A percentile compares a stretch with the other conserved stretches of the same genome.
These are phyloP conservation scores for fission yeast (Schizosaccharomyces pombe) DNA, from an alignment of 805 yeast species.

Conservation along the genomic window DNA sequence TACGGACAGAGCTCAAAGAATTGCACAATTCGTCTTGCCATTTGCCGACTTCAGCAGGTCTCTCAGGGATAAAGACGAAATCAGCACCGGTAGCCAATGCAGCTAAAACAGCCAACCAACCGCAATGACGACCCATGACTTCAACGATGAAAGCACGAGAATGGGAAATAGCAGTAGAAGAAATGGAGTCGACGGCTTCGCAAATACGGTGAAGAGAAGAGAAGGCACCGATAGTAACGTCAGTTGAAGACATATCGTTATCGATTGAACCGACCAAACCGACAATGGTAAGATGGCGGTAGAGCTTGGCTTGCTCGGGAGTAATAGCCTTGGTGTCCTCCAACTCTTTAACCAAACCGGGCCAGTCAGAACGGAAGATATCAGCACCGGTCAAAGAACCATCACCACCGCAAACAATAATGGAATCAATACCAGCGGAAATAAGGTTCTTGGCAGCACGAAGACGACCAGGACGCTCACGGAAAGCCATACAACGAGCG, in stretches of 20 bases:
- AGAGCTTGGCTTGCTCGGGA: conserved; percentile 31
- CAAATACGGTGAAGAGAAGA: conserved; percentile 83
- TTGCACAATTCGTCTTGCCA: conserved; percentile 65
- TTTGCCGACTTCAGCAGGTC: conserved; percentile 47
- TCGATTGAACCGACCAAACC: conserved; percentile 95
- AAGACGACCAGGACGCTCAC: conserved; percentile 65
- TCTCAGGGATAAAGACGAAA: conserved; percentile 80
- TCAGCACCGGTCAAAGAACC: conserved; percentile 97
- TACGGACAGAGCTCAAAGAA: conserved; percentile 36
- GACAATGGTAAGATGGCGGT: conserved; percentile 57
- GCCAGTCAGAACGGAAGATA: conserved; percentile 85
- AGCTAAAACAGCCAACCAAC: conserved; percentile 95
- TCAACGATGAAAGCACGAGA: conserved; percentile 93
- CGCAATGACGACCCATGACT: conserved; percentile 98
- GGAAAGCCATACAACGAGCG: conserved; percentile 72
- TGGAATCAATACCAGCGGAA: conserved; percentile 71
- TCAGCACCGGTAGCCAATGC: conserved; percentile 95
- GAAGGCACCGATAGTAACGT: conserved; percentile 88
- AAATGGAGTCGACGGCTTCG: conserved; percentile 85
- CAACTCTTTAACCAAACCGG: conserved; percentile 56
- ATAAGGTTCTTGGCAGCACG: conserved; percentile 68
- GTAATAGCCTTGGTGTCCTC: conserved; percentile 32
- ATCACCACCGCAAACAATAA: conserved; percentile 95
- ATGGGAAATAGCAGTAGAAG: conserved; percentile 92
- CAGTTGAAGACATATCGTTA: conserved; percentile 93